Percentiles rank a stretch among this genome's conserved stretches.
Evolutionary conservation across 1,284 basidiomycete species (phyloP).

Genomic region (Marasmius tenuissimus): DNA sequence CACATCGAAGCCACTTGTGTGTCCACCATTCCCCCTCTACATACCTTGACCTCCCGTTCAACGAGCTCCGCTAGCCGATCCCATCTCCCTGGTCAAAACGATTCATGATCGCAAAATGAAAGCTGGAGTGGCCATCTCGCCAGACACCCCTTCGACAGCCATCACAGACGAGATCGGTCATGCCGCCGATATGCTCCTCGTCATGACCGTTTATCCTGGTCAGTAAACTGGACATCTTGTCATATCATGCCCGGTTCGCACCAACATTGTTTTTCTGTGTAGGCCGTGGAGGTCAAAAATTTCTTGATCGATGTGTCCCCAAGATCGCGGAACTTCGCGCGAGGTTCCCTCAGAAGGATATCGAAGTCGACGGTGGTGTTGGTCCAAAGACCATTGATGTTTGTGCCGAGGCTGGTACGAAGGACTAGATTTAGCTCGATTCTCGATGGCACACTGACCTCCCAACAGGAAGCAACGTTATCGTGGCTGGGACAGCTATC

Average conservation of each 20-base stretch:
- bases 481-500: conserved; percentile 97
- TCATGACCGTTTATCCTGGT: conserved; percentile 97
- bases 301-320: conserved; percentile 89
- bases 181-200: conserved; percentile 89
- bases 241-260: no score
- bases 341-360: conserved; percentile 91
- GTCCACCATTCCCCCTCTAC: conserved; percentile 26
- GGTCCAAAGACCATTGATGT: conserved; percentile 87
- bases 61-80: conserved; percentile 54
- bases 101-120: conserved; percentile 84
- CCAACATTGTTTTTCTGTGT: background rate
- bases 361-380: conserved; percentile 98
- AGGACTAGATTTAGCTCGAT: background rate
- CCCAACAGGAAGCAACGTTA: conserved; percentile 86
- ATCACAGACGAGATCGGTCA: conserved; percentile 83
- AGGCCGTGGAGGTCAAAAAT: conserved; percentile 96
- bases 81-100: conserved; percentile 69
- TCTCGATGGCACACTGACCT: conserved; percentile 2
- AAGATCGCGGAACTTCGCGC: conserved; percentile 91
- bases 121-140: conserved; percentile 93
- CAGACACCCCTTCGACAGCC: conserved; percentile 82
- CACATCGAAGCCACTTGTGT: conserved; percentile 94
- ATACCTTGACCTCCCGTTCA: conserved; percentile 4
- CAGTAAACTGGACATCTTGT: conserved; percentile 10
- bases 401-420: conserved; percentile 87